Percentiles rank a stretch among this genome's conserved stretches.
These are phyloP conservation scores for Tetrapisispora phaffii DNA, from an alignment of 805 yeast species.

Conservation along the genomic window DNA sequence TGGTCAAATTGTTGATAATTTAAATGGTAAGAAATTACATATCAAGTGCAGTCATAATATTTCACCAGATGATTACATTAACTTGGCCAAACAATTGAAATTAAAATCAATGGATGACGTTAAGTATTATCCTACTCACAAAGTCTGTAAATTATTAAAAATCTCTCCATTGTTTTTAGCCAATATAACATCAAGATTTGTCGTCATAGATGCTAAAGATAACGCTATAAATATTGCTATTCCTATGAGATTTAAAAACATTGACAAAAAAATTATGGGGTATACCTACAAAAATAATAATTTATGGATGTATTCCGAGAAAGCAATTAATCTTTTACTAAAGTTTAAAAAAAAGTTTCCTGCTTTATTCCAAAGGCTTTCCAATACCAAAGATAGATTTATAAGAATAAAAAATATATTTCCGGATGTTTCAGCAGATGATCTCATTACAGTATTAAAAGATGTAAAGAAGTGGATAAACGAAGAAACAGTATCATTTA, in stretches of 20 bases:
- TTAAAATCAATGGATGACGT: constrained; percentile 46
- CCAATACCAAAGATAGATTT: constrained; percentile 15
- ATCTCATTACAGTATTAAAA: constrained; percentile 21
- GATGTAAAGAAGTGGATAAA: constrained; percentile 35
- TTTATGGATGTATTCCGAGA: constrained; percentile 75
- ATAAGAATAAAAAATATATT: constrained; percentile 24
- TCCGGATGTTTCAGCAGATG: constrained; percentile 29
- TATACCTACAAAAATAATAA: constrained; percentile 55
- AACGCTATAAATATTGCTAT: constrained; percentile 67
- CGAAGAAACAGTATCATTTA: constrained; percentile 43
- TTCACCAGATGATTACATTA: constrained; percentile 45
- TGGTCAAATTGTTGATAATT: constrained; percentile 53
- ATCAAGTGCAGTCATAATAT: constrained; percentile 37
- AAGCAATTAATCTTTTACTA: constrained; percentile 56
- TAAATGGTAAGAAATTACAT: constrained; percentile 41
- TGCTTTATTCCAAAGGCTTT: constrained; percentile 39
- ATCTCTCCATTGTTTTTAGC: constrained; percentile 60
- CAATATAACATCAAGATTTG: constrained; percentile 62
- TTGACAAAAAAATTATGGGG: constrained; percentile 76
- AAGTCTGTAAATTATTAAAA: constrained; percentile 47
- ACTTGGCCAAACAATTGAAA: constrained; percentile 51
- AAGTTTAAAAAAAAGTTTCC: constrained; percentile 58
- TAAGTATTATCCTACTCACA: constrained; percentile 54
- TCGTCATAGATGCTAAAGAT: constrained; percentile 45
- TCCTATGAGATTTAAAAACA: constrained; percentile 69